These are phyloP conservation scores for Linnemannia schmuckeri DNA, from an alignment of 192 early-diverging fungal genomes.

Conservation along the genomic window DNA sequence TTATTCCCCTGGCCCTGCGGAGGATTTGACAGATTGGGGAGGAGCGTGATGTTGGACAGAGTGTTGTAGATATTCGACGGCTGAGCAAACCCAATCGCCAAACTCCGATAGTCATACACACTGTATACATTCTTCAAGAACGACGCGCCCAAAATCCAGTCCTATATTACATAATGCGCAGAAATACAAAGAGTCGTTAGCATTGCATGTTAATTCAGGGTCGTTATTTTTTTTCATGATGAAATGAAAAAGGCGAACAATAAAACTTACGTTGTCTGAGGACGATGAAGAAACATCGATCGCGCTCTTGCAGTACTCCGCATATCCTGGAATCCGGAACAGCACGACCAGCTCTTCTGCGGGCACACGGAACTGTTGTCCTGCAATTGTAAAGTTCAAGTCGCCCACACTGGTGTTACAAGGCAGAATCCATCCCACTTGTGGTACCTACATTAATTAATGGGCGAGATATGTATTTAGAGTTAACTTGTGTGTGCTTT, in stretches of 20 bases:
- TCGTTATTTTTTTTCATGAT: too few species aligned
- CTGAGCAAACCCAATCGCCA: constrained; percentile 42
- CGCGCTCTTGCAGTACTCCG: constrained; percentile 55
- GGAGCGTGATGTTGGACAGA: constrained; percentile 29
- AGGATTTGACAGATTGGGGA: constrained; percentile 38
- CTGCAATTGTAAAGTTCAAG: constrained; percentile 47
- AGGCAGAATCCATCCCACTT: constrained; percentile 51
- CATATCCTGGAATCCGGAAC: constrained; percentile 50
- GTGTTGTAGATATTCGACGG: constrained; percentile 52
- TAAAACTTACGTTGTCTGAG: constrained; percentile 16
- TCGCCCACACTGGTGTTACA: constrained; percentile 52
- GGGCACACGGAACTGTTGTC: constrained; percentile 44
- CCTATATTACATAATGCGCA: background rate
- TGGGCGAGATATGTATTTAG: background rate
- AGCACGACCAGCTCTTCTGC: constrained; percentile 46
- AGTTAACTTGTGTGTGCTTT: background rate
- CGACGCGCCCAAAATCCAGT: constrained; percentile 46
- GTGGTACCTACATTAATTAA: constrained; percentile 21
- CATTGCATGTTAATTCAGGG: background rate
- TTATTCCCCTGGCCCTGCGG: constrained; percentile 20
- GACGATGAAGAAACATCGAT: constrained; percentile 29
- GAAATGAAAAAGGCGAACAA: background rate
- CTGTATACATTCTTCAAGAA: constrained; percentile 54
- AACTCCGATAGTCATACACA: constrained; percentile 41
- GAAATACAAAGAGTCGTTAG: background rate